These are phyloP conservation scores for Tothia fuscella DNA, from an alignment of 2,329 filamentous ascomycete genomes.

Conservation along the genomic window DNA sequence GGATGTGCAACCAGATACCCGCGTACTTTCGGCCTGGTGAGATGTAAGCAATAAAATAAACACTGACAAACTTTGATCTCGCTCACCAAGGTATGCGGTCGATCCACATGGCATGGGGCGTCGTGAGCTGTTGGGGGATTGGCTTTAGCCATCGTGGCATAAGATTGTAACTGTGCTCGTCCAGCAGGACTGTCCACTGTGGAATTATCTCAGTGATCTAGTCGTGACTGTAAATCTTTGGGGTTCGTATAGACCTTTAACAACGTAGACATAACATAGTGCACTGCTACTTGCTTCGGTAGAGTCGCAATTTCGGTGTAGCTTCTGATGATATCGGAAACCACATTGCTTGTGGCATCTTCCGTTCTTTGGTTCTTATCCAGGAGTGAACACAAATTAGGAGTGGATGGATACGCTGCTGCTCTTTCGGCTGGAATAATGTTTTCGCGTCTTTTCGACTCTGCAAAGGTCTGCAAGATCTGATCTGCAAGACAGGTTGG, in stretches of 20 bases:
- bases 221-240: background rate
- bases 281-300: slow-evolving; percentile 17
- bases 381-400: background rate
- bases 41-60: background rate
- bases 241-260: background rate
- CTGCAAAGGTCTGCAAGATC: slow-evolving; percentile 17
- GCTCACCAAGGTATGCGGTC: slow-evolving; percentile 16
- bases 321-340: slow-evolving; percentile 14
- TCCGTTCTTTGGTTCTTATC: slow-evolving; percentile 11
- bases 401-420: slow-evolving; percentile 13
- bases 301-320: slow-evolving; percentile 17
- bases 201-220: slow-evolving; percentile 2
- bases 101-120: slow-evolving; percentile 17
- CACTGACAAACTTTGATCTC: no score
- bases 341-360: slow-evolving; percentile 14
- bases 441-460: slow-evolving; percentile 2
- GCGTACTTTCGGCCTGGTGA: slow-evolving; percentile 14
- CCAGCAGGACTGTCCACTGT: slow-evolving; percentile 16
- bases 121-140: slow-evolving; percentile 14
- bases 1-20: slow-evolving; percentile 17
- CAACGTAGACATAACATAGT: slow-evolving; percentile 18
- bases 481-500: slow-evolving; percentile 16
- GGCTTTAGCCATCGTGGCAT: slow-evolving; percentile 19
- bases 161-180: slow-evolving; percentile 15
- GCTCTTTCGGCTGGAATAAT: slow-evolving; percentile 13